These are phyloP conservation scores for Prototheca cutis DNA, from an alignment of 163 green algal genomes.

Conservation along the genomic window DNA sequence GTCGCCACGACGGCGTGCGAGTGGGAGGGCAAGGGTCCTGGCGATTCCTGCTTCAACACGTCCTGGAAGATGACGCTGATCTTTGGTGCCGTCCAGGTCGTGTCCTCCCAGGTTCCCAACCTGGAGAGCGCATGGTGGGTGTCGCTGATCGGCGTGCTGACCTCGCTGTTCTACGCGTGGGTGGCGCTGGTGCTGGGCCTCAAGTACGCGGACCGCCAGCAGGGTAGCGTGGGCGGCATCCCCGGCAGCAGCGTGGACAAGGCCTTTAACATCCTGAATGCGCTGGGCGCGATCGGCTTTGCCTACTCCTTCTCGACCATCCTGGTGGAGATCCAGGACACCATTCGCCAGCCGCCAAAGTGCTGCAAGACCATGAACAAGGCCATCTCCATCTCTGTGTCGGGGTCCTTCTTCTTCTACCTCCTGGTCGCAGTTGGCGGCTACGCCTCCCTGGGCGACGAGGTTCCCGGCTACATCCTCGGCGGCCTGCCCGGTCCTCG, in stretches of 20 bases:
- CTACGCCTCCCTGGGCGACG: constrained; percentile 3
- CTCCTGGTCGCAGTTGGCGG: constrained; percentile 7
- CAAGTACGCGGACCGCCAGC: constrained; percentile 7
- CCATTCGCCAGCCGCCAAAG: constrained; percentile 19
- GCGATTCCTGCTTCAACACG: constrained; percentile 1
- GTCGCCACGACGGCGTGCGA: constrained; percentile 8
- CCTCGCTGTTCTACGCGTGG: constrained; percentile 21
- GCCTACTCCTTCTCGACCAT: constrained; percentile 25
- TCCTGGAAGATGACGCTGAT: constrained; percentile 28
- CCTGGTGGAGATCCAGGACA: constrained; percentile 22
- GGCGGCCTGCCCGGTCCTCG: neutral
- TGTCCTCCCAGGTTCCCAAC: constrained; percentile 27
- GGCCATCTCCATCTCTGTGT: constrained; percentile 5
- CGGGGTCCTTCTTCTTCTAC: constrained; percentile 13
- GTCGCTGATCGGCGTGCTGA: constrained; percentile 14
- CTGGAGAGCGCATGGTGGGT: constrained; percentile 38
- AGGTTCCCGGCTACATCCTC: neutral
- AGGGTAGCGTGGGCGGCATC: constrained; percentile 11
- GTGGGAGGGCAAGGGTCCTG: neutral
- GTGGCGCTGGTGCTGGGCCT: constrained; percentile 19
- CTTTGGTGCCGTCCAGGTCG: constrained; percentile 24
- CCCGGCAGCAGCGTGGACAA: constrained; percentile 9
- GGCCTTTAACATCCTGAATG: constrained; percentile 27
- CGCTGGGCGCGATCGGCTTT: constrained; percentile 34
- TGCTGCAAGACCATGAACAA: neutral